Evolutionary conservation across 2,329 filamentous ascomycete species (phyloP), one percentile per base, ranked within the genome.

Genomic region (Cytospora leucostoma): DNA sequence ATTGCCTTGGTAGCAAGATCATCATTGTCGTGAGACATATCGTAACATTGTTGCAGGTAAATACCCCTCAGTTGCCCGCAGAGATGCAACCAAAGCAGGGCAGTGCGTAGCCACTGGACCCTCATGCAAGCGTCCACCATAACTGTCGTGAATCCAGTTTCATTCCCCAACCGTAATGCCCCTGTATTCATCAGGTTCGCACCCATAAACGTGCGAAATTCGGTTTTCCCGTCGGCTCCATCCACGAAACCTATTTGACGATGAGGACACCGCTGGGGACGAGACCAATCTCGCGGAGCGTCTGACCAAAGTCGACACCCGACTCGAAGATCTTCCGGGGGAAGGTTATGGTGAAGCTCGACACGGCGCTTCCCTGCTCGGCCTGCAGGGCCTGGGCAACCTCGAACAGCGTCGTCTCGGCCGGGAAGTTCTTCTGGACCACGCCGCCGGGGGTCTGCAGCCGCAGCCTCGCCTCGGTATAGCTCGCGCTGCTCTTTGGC

Each of bases 381-480:
- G 84, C 76, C 73, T 87, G 80, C 32, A 99, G 74, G 63, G 88
- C 84, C 70, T 93, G 87, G 0, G 91, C 93, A 57, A 99, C 88
- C 78, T 99, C 94, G 70, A 97, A 97, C 12, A 99, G 79, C 0
- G 95, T 98, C 3, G 93, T 96, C 64, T 96, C 92, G 7, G 91
- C 93, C 0, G 92, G 88, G 67, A 96, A 88, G 0, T 90, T 94
- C 83, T 97, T 98, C 78, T 89, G 88, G 60, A 97, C 80, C 66
- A 90, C 93, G 15, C 92, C 92, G 19, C 79, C 80, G 1, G 86
- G 74, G 0, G 90, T 93, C 76, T 97, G 93, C 49, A 99, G 79
- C 65, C 93, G 84, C 66, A 99, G 78, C 34, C 95, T 85, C 13
- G 93, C 88, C 74, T 97, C 92, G 21, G 83, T 92, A 74, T 95